These are phyloP conservation scores for Acacia concinna DNA, from an alignment of 331 rosid genomes.

Conservation along the genomic window DNA sequence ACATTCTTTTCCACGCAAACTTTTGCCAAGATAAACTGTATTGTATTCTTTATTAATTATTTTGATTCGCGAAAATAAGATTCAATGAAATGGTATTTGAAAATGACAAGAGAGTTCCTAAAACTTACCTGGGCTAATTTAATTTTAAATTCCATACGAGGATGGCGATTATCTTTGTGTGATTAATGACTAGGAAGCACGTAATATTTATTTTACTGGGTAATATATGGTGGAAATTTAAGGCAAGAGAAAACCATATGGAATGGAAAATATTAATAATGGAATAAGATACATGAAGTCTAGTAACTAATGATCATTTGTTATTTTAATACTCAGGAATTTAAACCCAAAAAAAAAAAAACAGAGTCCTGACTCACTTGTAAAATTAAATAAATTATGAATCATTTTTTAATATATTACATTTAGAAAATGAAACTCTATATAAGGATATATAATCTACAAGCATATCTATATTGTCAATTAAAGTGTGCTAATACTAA, in stretches of 20 bases:
- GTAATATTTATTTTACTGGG: background rate
- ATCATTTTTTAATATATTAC: too few species aligned
- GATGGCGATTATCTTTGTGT: background rate
- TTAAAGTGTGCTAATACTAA: background rate
- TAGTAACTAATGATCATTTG: background rate
- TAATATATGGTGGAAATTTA: background rate
- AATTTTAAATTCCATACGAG: background rate
- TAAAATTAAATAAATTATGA: background rate
- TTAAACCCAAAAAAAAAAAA: background rate
- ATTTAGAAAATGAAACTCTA: too few species aligned
- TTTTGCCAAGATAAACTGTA: background rate
- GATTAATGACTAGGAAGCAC: background rate
- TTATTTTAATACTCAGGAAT: background rate
- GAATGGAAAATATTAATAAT: background rate
- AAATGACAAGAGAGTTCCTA: background rate
- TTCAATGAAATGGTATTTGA: background rate
- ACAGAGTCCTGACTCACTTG: background rate
- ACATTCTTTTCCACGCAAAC: background rate
- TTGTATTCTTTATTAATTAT: background rate
- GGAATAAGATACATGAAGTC: background rate
- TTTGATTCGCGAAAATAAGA: background rate
- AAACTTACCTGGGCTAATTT: background rate
- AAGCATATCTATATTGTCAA: too few species aligned
- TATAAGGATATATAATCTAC: accelerated
- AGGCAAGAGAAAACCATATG: background rate